phyloP scores from a whole-genome alignment of 1,284 basidiomycete genomes.

The Cronartium quercuum region DNA sequence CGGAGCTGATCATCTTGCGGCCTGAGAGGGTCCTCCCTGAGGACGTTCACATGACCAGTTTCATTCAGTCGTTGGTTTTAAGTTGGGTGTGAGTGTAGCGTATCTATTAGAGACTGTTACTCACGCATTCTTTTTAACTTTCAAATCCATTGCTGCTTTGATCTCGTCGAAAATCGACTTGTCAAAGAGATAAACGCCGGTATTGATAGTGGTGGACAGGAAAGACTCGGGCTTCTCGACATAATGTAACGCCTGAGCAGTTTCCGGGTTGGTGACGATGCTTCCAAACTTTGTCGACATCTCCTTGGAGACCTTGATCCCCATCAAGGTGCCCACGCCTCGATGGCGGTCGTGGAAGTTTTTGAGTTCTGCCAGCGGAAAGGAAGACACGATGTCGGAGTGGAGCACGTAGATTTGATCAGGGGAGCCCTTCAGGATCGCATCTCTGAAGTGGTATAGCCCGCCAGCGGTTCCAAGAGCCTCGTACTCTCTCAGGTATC shows the following conservation, averaged over 20 bases:
- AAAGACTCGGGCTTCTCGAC: slow-evolving; percentile 55
- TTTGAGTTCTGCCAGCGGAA: slow-evolving; percentile 51
- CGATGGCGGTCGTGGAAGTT: slow-evolving; percentile 53
- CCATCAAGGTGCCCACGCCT: slow-evolving; percentile 54
- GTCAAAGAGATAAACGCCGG: slow-evolving; percentile 52
- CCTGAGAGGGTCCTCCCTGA: slow-evolving; percentile 51
- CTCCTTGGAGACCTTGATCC: slow-evolving; percentile 53
- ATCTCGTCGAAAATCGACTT: slow-evolving; percentile 55
- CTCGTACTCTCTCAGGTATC: slow-evolving; percentile 54
- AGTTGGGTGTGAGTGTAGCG: no score
- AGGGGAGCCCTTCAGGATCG: slow-evolving; percentile 52
- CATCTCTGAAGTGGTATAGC: slow-evolving; percentile 49
- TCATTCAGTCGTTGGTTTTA: no score
- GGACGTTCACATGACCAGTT: not conserved
- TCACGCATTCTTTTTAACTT: slow-evolving; percentile 51
- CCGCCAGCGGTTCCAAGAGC: slow-evolving; percentile 54
- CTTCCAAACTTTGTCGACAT: slow-evolving; percentile 53
- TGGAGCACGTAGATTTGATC: slow-evolving; percentile 55
- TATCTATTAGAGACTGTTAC: slow-evolving; percentile 37
- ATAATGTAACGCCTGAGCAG: slow-evolving; percentile 48
- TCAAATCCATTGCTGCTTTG: slow-evolving; percentile 54
- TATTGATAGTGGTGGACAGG: slow-evolving; percentile 54
- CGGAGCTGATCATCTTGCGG: slow-evolving; percentile 53
- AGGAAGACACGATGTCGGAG: slow-evolving; percentile 55
- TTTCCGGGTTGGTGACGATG: slow-evolving; percentile 53